Evolutionary conservation across 164 flowering plant genomes (phyloP).

Genomic region (Tetracentron sinense): DNA sequence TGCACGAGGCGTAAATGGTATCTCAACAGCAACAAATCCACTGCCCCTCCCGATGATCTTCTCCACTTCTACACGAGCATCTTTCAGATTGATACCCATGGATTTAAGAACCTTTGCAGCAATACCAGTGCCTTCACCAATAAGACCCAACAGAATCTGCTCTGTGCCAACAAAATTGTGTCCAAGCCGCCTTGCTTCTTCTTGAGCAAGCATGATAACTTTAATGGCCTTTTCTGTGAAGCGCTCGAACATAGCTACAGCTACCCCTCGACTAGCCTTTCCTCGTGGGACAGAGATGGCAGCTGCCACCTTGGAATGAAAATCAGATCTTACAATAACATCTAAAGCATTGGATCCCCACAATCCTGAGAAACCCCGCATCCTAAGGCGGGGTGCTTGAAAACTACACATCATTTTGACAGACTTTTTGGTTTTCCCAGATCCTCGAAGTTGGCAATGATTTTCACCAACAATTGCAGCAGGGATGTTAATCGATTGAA

Average conservation of each 20-base stretch:
- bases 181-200: no score
- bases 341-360: constrained; percentile 59
- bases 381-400: no score
- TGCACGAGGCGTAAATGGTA: no score
- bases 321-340: constrained; percentile 28
- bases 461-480: constrained; percentile 29
- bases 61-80: constrained; percentile 96
- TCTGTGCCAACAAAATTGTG: no score
- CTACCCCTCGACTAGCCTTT: constrained; percentile 44
- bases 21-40: constrained; percentile 91
- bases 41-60: constrained; percentile 94
- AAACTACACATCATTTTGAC: constrained; percentile 38
- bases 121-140: no score
- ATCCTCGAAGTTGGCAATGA: constrained; percentile 30
- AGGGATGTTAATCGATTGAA: constrained; percentile 53
- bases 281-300: constrained; percentile 32
- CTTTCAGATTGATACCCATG: constrained; percentile 89
- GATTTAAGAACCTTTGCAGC: no score
- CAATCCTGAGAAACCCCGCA: constrained; percentile 57
- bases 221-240: constrained; percentile 95
- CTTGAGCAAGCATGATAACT: constrained; percentile 94
- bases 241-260: no score
- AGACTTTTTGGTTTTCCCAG: constrained; percentile 38
- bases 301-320: constrained; percentile 51
- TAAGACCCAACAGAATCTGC: no score